Percentiles rank a stretch among this genome's conserved stretches.
These are phyloP conservation scores for Perkinsela sp. DNA, from an alignment of 208 protist species.

Conservation along the genomic window DNA sequence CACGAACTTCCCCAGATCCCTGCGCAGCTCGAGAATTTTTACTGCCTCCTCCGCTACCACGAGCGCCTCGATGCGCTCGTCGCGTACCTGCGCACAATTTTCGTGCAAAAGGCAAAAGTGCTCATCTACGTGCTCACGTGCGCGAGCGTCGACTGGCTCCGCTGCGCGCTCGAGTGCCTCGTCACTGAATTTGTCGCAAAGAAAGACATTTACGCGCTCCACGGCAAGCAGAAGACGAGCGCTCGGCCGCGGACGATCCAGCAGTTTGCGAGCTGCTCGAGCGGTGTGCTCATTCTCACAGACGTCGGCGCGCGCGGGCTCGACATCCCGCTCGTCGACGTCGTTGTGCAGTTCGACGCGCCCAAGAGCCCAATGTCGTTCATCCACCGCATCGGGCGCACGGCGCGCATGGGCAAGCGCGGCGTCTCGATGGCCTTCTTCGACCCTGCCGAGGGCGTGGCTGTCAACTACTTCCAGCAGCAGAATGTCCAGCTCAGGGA, in stretches of 20 bases:
- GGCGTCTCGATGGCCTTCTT: slow-evolving; percentile 74
- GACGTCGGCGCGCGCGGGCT: slow-evolving; percentile 76
- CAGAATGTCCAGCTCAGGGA: slow-evolving; percentile 53
- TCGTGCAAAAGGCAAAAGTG: slow-evolving; percentile 32
- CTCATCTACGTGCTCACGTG: slow-evolving; percentile 73
- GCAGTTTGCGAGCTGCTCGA: slow-evolving; percentile 16
- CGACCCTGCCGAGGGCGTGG: slow-evolving; percentile 64
- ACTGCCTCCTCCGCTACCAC: slow-evolving; percentile 24
- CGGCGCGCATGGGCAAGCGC: slow-evolving; percentile 70
- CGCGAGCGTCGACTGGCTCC: slow-evolving; percentile 60
- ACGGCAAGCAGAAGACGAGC: slow-evolving; percentile 66
- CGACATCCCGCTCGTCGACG: slow-evolving; percentile 76
- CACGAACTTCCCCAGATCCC: slow-evolving; percentile 42
- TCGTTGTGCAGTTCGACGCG: slow-evolving; percentile 89
- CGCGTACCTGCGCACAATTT: slow-evolving; percentile 16
- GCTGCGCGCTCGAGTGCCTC: slow-evolving; percentile 36
- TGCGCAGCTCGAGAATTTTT: slow-evolving; percentile 53
- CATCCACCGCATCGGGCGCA: slow-evolving; percentile 84
- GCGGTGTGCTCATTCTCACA: slow-evolving; percentile 77
- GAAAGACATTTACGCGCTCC: slow-evolving; percentile 29
- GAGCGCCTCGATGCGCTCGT: slow-evolving; percentile 58
- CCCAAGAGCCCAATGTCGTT: slow-evolving; percentile 73
- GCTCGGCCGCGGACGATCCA: slow-evolving; percentile 47
- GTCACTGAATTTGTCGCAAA: slow-evolving; percentile 17
- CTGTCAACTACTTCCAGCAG: slow-evolving; percentile 61